Evolutionary conservation across 176 grass and related monocot genomes (phyloP).

Genomic region (Rhynchospora tenuis): DNA sequence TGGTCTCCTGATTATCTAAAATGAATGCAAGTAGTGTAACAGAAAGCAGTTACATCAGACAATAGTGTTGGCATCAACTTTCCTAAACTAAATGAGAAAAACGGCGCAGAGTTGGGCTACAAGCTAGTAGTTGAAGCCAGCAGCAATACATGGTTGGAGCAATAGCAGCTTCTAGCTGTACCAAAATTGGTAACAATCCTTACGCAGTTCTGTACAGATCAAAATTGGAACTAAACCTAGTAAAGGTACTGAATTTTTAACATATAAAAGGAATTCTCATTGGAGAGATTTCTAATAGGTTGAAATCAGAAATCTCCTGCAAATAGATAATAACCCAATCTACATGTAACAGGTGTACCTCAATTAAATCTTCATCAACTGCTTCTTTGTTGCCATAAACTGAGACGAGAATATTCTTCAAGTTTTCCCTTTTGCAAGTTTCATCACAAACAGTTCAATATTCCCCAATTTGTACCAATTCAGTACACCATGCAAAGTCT

Average conservation of each 20-base stretch:
- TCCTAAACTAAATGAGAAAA: too few relatives aligned
- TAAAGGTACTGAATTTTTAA: neutral
- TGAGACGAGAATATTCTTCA: conserved; percentile 42
- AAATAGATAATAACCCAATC: neutral
- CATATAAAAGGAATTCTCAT: neutral
- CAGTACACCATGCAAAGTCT: neutral
- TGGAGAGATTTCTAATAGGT: neutral
- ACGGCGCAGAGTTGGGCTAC: too few relatives aligned
- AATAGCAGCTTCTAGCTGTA: too few relatives aligned
- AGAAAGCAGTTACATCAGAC: neutral
- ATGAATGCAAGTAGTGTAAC: neutral
- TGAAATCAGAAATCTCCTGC: neutral
- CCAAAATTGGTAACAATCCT: neutral
- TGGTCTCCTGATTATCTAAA: conserved; percentile 64
- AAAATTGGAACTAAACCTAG: neutral
- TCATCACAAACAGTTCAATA: neutral
- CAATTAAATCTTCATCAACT: conserved; percentile 38
- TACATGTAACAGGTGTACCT: conserved; percentile 4
- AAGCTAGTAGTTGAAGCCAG: too few relatives aligned
- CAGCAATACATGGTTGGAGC: too few relatives aligned
- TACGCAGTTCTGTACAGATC: neutral
- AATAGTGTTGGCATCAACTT: neutral
- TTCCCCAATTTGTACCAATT: neutral
- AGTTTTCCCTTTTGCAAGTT: conserved; percentile 32
- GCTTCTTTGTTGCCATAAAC: conserved; percentile 44